Base-by-base conservation (phyloP, 2,329 filamentous ascomycete genomes). In the Diplocarpon rosae region DNA sequence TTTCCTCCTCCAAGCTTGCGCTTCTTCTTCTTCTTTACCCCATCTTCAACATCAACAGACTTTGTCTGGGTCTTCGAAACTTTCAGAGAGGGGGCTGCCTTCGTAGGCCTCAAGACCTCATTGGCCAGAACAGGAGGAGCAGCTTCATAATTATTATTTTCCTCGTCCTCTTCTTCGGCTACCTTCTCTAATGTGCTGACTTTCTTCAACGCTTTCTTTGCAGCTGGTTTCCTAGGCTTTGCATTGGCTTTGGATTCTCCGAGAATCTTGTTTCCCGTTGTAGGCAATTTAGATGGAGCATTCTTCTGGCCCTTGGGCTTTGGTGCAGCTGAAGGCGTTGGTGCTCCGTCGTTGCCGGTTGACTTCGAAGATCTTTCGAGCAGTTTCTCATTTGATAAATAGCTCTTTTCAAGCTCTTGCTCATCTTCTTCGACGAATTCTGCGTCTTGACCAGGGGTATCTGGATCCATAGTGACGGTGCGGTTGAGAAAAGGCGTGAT, bases 401-500 rank as follows among this genome's bases (percentile, higher is more conserved):
- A 44, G 24, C 42, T 17, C 14, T 41, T 30, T 28, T 24, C 20
- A 3, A 20, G 32, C n/a, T 51, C 45, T 14, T 17, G 12, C 12
- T 34, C 20, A 24, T 24, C 32, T 15, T 43, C 43, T n/a, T 20
- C 16, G 4, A 10, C 30, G 10, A 14, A 4, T 12, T 32, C 44
- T 11, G 47, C 42, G 9, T 48, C 47, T 13, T 53, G 42, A 40
- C 50, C 28, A 53, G 55, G 50, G 13, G 50, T 52, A 28, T 65
- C 68, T 27, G 68, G 65, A n/a, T 66, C 64, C 12, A 81, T 66
- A 51, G 70, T 80, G 49, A 72, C 78, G 20, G 77, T 81, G 40
- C 82, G 78, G 63, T 89, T 94, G 49, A 96, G 70, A 68, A 94
- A 95, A 0, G 90, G 90, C 0, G 90, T 96, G 52, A 95, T 87